Percentiles rank a stretch among this genome's conserved stretches.
phyloP scores from a whole-genome alignment of 305 asterid species.

The Fraxinus paxiana region DNA sequence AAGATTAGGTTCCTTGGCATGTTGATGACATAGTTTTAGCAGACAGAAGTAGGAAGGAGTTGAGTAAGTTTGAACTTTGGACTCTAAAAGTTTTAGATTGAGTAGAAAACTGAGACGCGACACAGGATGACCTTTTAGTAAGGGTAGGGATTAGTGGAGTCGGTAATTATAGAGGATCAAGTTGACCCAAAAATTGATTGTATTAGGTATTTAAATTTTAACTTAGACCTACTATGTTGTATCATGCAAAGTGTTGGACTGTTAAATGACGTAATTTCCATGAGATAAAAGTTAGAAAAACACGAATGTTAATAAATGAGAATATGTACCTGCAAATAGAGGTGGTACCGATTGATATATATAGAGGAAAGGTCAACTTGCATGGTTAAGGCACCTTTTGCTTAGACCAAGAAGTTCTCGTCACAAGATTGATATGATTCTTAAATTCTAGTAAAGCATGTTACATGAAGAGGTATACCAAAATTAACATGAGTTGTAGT shows the following conservation, averaged over 20 bases:
- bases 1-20: not conserved
- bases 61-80: too few relatives aligned
- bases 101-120: not conserved
- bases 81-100: too few relatives aligned
- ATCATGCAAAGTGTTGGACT: not conserved
- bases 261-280: not conserved
- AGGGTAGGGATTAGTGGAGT: not conserved
- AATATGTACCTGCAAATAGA: not conserved
- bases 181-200: not conserved
- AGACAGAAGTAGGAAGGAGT: not conserved
- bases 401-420: not conserved
- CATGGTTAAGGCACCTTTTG: not conserved
- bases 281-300: not conserved
- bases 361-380: not conserved
- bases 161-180: not conserved
- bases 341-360: not conserved
- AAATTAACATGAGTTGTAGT: not conserved
- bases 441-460: not conserved
- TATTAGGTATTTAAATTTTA: not conserved
- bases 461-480: not conserved
- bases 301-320: not conserved
- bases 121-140: not conserved
- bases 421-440: not conserved
- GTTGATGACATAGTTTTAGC: not conserved
- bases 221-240: not conserved